Evolutionary conservation across 2,329 filamentous ascomycete species (phyloP), one percentile per base, ranked within the genome.

Genomic region (Xylaria sp.): DNA sequence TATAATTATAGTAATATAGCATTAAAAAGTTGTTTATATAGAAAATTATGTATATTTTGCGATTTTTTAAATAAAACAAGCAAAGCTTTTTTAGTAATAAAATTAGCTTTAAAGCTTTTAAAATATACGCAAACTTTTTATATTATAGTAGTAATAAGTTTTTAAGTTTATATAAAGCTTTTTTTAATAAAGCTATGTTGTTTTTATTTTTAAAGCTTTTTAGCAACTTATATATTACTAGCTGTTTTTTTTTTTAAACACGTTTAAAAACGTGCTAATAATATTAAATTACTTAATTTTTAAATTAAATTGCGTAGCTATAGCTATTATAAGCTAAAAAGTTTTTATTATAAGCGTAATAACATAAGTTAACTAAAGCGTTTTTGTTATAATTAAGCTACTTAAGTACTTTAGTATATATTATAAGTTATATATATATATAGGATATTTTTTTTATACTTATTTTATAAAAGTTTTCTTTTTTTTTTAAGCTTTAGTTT

Each of bases 21-120:
- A 54, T 9, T 54, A 54, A 39, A 54, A 54, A 54, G 4, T 54
- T 39, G 27, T 54, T 27, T 6, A 54, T 54, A 54, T 54, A 54
- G 39, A 54, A 54, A 6, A 54, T 39, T 6, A 53, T 17, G 27
- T 39, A 39, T 25, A 54, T 17, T 39, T 15, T 39, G 17, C 17
- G 9, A 38, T 54, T 39, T 25, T 9, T 17, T 25, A 38, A 39
- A 54, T 54, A 54, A 39, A 54, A 54, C 1, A 54, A 25, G 11
- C 11, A 54, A 4, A 33, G 7, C 6, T 51, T 31, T 33, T 51
- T 51, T 33, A 51, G 13, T 33, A 33, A 51, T 5, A 20, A 5
- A 17, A n/a, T n/a, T n/a, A 27, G 20, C 5, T 54, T 54, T n/a
- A n/a, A n/a, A n/a, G n/a, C n/a, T 22, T 27, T 39, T 39, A 54